A percentile compares a stretch with the other conserved stretches of the same genome.
Conservation (phyloP, 805 yeast genomes). For the Hanseniaspora occidentalis region DNA sequence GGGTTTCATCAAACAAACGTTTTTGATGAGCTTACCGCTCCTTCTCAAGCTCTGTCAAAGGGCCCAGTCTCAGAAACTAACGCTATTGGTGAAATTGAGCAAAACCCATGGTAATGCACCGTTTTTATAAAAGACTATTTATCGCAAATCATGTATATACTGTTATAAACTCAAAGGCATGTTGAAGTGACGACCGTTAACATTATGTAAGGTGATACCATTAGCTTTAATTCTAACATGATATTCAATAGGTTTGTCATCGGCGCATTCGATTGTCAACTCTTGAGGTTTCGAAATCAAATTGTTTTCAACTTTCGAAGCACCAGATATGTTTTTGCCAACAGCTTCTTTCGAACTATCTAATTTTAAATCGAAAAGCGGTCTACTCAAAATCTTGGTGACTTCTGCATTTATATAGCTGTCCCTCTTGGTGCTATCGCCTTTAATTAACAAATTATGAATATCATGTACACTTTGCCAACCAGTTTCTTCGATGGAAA, state of each 20-base stretch:
- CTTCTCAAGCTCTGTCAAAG: slow-evolving; percentile 29
- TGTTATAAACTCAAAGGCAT: slow-evolving; percentile 8
- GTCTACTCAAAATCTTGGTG: not conserved
- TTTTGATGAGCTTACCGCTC: slow-evolving; percentile 63
- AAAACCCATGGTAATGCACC: slow-evolving; percentile 49
- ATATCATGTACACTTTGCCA: slow-evolving; percentile 24
- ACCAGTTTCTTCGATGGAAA: slow-evolving; percentile 14
- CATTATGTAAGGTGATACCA: slow-evolving; percentile 28
- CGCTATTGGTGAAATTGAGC: slow-evolving; percentile 38
- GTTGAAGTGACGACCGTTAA: slow-evolving; percentile 23
- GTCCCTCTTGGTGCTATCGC: not conserved
- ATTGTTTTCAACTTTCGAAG: slow-evolving; percentile 6
- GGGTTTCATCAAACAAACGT: slow-evolving; percentile 30
- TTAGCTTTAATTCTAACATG: slow-evolving; percentile 33
- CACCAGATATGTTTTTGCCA: slow-evolving; percentile 1
- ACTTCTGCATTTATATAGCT: not conserved
- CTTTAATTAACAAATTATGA: slow-evolving; percentile 12
- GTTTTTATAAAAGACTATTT: not conserved
- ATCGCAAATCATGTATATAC: not conserved
- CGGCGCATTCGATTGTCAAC: slow-evolving; percentile 1
- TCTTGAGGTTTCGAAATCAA: slow-evolving; percentile 1
- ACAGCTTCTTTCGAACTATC: not conserved
- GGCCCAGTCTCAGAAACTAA: slow-evolving; percentile 27
- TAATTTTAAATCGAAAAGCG: not conserved
- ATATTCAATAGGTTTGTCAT: slow-evolving; percentile 19